Percentiles rank a stretch among this genome's conserved stretches.
Conservation (phyloP, 192 early-diverging fungal genomes). For the Umbelopsis vinacea region DNA sequence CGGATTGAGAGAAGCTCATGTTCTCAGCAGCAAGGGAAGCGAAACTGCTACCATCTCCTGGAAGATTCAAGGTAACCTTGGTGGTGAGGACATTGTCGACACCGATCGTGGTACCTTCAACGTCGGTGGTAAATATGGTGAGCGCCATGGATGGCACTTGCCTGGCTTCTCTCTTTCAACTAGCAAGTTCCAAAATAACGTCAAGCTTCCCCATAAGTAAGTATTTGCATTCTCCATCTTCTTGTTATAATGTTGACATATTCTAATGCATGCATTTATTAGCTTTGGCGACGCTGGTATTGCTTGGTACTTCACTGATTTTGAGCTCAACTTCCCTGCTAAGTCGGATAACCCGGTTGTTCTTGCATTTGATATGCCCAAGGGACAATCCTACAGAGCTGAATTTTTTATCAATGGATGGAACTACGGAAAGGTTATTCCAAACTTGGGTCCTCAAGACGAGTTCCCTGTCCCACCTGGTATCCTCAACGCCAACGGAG, state of each 20-base stretch:
- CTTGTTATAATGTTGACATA: not conserved
- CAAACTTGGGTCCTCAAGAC: constrained; percentile 18
- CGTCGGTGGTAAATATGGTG: constrained; percentile 30
- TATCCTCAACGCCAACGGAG: constrained; percentile 30
- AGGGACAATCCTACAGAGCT: constrained; percentile 23
- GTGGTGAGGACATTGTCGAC: constrained; percentile 35
- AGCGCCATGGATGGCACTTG: constrained; percentile 30
- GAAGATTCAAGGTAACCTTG: constrained; percentile 35
- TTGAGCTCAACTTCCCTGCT: constrained; percentile 23
- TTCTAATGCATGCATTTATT: not conserved
- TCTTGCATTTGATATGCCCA: constrained; percentile 26
- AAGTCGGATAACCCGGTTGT: constrained; percentile 28
- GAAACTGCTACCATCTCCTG: constrained; percentile 21
- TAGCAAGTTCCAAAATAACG: constrained; percentile 7
- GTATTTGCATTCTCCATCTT: not conserved
- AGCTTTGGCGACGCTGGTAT: constrained; percentile 29
- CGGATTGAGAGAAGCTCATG: constrained; percentile 22
- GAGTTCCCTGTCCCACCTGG: constrained; percentile 26
- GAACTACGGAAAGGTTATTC: constrained; percentile 32
- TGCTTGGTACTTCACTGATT: constrained; percentile 31
- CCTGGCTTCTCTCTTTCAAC: constrained; percentile 25
- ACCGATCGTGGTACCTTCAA: constrained; percentile 27
- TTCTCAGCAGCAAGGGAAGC: constrained; percentile 4
- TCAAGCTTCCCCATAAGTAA: constrained; percentile 32
- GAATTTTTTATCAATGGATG: constrained; percentile 32